A percentile compares a stretch with the other conserved stretches of the same genome.
These are phyloP conservation scores for Epichloe amarillans DNA, from an alignment of 2,329 filamentous ascomycete species.

Conservation along the genomic window DNA sequence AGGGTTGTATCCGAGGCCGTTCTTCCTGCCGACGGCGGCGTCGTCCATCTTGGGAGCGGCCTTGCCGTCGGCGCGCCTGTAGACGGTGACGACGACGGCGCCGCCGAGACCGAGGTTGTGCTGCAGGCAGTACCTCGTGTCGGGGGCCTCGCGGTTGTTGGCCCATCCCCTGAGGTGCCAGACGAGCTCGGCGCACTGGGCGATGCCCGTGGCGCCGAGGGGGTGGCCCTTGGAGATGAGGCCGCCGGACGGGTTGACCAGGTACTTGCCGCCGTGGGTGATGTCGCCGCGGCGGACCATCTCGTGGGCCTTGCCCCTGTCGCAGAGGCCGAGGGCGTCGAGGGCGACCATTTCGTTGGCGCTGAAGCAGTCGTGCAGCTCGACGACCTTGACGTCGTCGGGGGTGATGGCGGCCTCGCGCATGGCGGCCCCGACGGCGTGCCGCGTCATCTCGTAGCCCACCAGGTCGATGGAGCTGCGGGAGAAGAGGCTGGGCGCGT, in stretches of 20 bases:
- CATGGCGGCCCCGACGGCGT: slow-evolving; percentile 57
- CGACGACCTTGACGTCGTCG: slow-evolving; percentile 66
- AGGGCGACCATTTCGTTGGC: slow-evolving; percentile 88
- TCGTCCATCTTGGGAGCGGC: slow-evolving; percentile 46
- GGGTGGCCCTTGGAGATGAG: slow-evolving; percentile 95
- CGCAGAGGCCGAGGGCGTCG: slow-evolving; percentile 69
- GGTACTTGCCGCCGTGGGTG: slow-evolving; percentile 71
- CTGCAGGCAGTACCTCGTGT: slow-evolving; percentile 65
- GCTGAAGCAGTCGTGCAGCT: slow-evolving; percentile 94
- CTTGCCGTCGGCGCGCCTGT: slow-evolving; percentile 68
- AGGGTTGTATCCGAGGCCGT: slow-evolving; percentile 76
- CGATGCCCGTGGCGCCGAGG: slow-evolving; percentile 84
- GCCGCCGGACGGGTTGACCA: slow-evolving; percentile 88
- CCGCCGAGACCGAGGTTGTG: slow-evolving; percentile 90
- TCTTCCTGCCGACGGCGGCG: slow-evolving; percentile 50
- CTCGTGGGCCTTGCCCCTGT: slow-evolving; percentile 78
- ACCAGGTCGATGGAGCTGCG: slow-evolving; percentile 74
- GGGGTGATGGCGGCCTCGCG: slow-evolving; percentile 58
- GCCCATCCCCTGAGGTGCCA: slow-evolving; percentile 96
- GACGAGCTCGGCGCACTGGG: slow-evolving; percentile 86
- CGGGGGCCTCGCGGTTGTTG: slow-evolving; percentile 64
- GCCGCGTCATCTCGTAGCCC: slow-evolving; percentile 72
- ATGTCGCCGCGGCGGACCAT: slow-evolving; percentile 79
- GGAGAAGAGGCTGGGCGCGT: slow-evolving; percentile 67
- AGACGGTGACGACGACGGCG: slow-evolving; percentile 81